Evolutionary conservation across 139 green algal species (phyloP).

Genomic region (Chlorella sp.): DNA sequence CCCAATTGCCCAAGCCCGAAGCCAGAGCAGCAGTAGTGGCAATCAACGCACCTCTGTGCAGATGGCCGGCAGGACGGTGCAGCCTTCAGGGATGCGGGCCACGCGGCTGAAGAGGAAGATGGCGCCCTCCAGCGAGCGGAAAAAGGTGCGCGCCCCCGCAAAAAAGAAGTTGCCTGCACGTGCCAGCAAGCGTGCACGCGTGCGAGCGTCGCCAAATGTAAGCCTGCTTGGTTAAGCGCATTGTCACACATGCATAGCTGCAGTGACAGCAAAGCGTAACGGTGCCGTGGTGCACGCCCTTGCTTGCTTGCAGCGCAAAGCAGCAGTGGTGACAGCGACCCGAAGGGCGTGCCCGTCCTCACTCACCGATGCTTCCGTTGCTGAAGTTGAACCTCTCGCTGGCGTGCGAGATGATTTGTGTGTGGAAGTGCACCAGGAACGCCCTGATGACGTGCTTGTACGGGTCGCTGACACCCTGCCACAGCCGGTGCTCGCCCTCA

Average conservation of each 20-base stretch:
- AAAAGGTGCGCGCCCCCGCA: conserved; percentile 92
- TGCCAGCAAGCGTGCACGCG: neutral
- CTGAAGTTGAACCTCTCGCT: conserved; percentile 83
- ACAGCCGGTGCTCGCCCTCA: conserved; percentile 89
- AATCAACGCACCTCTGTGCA: conserved; percentile 76
- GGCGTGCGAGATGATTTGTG: conserved; percentile 72
- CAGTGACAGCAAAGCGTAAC: too few relatives aligned
- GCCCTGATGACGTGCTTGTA: conserved; percentile 98
- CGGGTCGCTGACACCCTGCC: conserved; percentile 82
- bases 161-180: conserved; percentile 98
- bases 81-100: conserved; percentile 44
- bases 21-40: too few relatives aligned
- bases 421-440: conserved; percentile 97
- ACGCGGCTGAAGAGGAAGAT: conserved; percentile 94
- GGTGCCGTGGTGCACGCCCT: too few relatives aligned
- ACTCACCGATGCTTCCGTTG: conserved; percentile 82
- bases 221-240: too few relatives aligned
- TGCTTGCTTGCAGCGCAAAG: too few relatives aligned
- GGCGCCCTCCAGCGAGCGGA: conserved; percentile 92
- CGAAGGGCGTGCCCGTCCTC: neutral
- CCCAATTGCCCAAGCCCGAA: too few relatives aligned
- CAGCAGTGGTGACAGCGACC: conserved; percentile 91
- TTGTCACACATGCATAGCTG: too few relatives aligned
- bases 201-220: neutral
- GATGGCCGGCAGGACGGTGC: conserved; percentile 83